Evolutionary conservation across 2,329 filamentous ascomycete species (phyloP), one percentile per base, ranked within the genome.

Genomic region (Hymenoscyphus occultus): DNA sequence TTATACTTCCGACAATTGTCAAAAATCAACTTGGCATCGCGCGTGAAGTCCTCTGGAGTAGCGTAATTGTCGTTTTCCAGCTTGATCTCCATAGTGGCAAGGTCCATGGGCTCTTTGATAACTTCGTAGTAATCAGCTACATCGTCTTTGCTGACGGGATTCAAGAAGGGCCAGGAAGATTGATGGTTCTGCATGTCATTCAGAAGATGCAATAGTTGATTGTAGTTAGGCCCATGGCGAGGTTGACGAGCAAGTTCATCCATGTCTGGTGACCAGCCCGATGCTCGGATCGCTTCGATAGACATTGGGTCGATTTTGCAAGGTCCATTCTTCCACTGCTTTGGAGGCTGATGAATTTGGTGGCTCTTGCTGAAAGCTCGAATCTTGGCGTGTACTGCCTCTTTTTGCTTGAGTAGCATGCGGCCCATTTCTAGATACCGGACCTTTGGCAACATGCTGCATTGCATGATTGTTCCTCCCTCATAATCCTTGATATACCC

Each of bases 401-500:
- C 95, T 77, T 97, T 98, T 77, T 99, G 95, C 80, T 99, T 98
- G 59, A 97, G 85, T 1, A 99, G 84, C 92, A 99, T 96, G 68
- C 93, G 90, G 2, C 92, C 91, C 74, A 89, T 87, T 77, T 99
- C 94, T 5, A 99, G 88, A 78, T 99, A 99, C 60, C 95, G 90
- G 63, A 98, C 92, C 68, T 90, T 91, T 7, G 94, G 94, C 22
- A 99, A 84, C 95, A 99, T 98, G 61, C 90, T 92, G 75, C 95
- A 99, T 80, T 99, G 95, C 95, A 99, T 99, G 67, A 99, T 96
- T 0, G 95, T 99, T 65, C 95, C 95, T 65, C 95, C 95, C 78
- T 99, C 95, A 77, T 99, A 99, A 76, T 99, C 95, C 76, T 99
- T 99, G 81, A 99, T 99, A 74, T 98, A 99, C 2, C 95, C 95